Percentiles rank a stretch among this genome's conserved stretches.
Evolutionary conservation across 495 filamentous ascomycete species (phyloP).

Genomic region (Annulohypoxylon bovei): DNA sequence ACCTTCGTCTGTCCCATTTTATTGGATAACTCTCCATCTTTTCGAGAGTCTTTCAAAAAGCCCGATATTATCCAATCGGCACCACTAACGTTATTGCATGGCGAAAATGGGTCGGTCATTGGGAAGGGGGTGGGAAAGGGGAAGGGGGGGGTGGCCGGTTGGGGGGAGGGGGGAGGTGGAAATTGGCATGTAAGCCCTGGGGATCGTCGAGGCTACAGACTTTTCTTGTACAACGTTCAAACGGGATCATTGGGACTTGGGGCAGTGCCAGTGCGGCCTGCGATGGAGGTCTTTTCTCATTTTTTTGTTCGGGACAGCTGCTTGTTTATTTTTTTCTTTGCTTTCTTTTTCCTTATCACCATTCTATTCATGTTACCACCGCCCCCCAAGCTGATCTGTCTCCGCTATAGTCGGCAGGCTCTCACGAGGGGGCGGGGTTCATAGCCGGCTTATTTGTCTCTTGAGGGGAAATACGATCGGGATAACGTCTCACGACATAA

Average conservation of each 20-base stretch:
- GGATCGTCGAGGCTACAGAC: constrained; percentile 33
- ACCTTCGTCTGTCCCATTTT: constrained; percentile 36
- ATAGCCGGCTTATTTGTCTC: constrained; percentile 26
- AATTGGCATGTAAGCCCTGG: constrained; percentile 37
- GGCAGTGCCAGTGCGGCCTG: constrained; percentile 29
- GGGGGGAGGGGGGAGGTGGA: background rate
- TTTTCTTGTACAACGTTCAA: constrained; percentile 46
- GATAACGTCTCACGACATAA: constrained; percentile 45
- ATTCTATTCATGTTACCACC: constrained; percentile 28
- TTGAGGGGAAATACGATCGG: constrained; percentile 39
- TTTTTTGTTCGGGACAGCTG: constrained; percentile 28
- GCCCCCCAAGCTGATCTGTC: background rate
- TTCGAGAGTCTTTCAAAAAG: constrained; percentile 10
- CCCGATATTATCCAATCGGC: constrained; percentile 31
- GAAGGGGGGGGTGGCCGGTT: constrained; percentile 2
- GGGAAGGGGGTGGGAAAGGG: constrained; percentile 12
- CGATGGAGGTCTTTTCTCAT: constrained; percentile 26
- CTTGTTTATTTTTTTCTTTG: constrained; percentile 18
- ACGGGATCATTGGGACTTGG: constrained; percentile 42
- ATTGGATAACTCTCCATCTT: constrained; percentile 16
- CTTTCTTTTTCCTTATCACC: constrained; percentile 7
- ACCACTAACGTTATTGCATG: constrained; percentile 38
- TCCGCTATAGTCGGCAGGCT: constrained; percentile 8
- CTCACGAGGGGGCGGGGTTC: constrained; percentile 28
- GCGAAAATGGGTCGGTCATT: constrained; percentile 46